These are phyloP conservation scores for Brachypodium distachyon DNA, from an alignment of 202 grass and related monocot genomes.

Conservation along the genomic window DNA sequence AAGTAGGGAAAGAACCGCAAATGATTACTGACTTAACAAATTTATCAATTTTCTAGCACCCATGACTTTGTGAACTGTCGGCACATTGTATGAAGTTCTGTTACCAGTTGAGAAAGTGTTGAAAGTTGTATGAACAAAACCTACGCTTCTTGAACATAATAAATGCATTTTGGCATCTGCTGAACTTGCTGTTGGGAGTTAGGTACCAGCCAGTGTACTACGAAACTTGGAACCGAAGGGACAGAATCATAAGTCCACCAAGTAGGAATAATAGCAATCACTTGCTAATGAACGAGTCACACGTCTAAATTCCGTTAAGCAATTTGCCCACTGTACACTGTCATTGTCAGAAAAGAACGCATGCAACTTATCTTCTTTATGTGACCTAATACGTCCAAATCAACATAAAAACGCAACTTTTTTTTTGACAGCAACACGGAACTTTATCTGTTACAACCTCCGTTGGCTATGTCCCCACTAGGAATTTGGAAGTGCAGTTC, in stretches of 20 bases:
- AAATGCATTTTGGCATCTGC: neutral
- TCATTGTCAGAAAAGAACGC: neutral
- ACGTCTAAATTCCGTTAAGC: slow-evolving; percentile 5
- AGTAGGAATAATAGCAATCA: neutral
- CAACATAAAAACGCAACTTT: slow-evolving; percentile 32
- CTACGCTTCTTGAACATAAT: neutral
- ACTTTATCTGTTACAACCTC: slow-evolving; percentile 29
- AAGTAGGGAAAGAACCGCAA: no score
- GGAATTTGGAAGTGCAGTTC: slow-evolving; percentile 9
- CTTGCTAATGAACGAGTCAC: slow-evolving; percentile 13
- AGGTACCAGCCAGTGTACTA: slow-evolving; percentile 15
- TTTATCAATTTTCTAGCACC: neutral
- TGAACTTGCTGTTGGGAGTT: slow-evolving; percentile 19
- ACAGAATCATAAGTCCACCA: neutral
- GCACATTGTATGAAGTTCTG: neutral
- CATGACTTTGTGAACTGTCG: neutral
- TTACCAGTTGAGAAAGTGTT: neutral
- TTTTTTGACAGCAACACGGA: no score
- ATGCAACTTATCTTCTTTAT: neutral
- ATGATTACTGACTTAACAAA: no score
- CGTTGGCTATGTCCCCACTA: neutral
- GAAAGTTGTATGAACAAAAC: neutral
- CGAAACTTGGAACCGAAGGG: slow-evolving; percentile 24
- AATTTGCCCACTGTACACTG: slow-evolving; percentile 1
- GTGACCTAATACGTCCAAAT: slow-evolving; percentile 13